A percentile compares a stretch with the other conserved stretches of the same genome.
phyloP scores from a whole-genome alignment of 192 early-diverging fungal species.

The Oehlia diaphana region DNA sequence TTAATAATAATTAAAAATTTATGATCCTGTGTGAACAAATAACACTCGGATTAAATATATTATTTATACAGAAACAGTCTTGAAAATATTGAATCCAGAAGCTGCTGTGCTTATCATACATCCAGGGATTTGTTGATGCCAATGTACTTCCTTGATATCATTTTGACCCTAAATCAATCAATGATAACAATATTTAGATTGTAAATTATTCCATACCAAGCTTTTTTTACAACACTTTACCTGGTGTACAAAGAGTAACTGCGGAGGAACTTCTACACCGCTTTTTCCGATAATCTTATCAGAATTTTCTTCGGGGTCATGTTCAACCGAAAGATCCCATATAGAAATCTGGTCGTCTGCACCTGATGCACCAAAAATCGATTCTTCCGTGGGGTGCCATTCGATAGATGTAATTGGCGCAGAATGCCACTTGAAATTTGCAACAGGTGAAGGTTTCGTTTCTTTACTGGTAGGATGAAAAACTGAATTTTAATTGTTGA shows the following conservation, averaged over 20 bases:
- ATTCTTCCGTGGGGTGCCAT: conserved; percentile 93
- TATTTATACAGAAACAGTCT: conserved; percentile 84
- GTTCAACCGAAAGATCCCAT: conserved; percentile 98
- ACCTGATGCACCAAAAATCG: conserved; percentile 85
- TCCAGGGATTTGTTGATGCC: conserved; percentile 94
- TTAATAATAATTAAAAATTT: no score
- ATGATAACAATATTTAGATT: not conserved
- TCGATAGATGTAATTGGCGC: conserved; percentile 93
- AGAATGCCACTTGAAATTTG: conserved; percentile 94
- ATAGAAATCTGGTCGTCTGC: conserved; percentile 96
- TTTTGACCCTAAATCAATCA: conserved; percentile 72
- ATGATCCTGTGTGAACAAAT: no score
- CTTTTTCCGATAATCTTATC: conserved; percentile 55
- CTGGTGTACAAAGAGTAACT: conserved; percentile 88
- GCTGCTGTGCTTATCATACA: conserved; percentile 82
- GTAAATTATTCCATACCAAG: not conserved
- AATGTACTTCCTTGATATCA: conserved; percentile 95
- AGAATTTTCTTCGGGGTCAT: conserved; percentile 86
- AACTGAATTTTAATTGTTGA: not conserved
- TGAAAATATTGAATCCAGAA: conserved; percentile 95
- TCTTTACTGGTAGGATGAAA: conserved; percentile 24
- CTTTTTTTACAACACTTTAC: conserved; percentile 12
- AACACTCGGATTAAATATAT: no score
- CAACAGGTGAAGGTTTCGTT: conserved; percentile 68
- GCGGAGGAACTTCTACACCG: conserved; percentile 85